These are phyloP conservation scores for Citrus glauca DNA, from an alignment of 345 rosid genomes.

Conservation along the genomic window DNA sequence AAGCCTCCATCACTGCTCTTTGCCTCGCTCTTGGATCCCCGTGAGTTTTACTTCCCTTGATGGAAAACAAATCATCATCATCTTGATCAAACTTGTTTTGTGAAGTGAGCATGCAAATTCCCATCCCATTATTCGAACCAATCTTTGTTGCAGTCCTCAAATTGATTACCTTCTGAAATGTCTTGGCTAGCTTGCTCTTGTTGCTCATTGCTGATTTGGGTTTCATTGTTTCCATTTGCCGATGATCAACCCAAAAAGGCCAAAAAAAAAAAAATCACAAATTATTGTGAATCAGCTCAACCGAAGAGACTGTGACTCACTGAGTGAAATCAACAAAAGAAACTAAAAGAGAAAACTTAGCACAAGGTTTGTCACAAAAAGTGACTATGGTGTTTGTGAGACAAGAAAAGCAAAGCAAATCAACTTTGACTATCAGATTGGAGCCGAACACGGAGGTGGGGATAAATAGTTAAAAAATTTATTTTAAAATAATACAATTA, in stretches of 20 bases:
- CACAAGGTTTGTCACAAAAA: constrained; percentile 11
- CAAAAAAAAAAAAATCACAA: too few species aligned
- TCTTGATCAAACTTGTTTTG: constrained; percentile 37
- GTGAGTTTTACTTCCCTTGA: neutral
- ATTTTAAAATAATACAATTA: too few species aligned
- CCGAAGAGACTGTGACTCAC: neutral
- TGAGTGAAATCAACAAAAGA: neutral
- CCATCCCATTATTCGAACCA: constrained; percentile 59
- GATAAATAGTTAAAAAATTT: neutral
- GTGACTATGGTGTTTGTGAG: constrained; percentile 5
- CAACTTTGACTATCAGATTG: constrained; percentile 39
- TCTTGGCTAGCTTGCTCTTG: constrained; percentile 60
- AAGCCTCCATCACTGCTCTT: constrained; percentile 61
- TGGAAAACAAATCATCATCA: constrained; percentile 18
- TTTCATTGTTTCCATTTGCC: constrained; percentile 49
- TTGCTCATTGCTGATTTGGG: constrained; percentile 40
- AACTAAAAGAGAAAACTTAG: neutral
- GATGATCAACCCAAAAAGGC: neutral
- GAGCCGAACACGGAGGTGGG: constrained; percentile 23
- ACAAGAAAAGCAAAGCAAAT: constrained; percentile 22
- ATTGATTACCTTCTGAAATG: constrained; percentile 66
- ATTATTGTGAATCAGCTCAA: too few species aligned
- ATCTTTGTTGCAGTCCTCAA: constrained; percentile 43
- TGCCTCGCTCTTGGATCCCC: constrained; percentile 28
- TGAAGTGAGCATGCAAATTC: constrained; percentile 61